Conservation (phyloP, 208 protist species). For the Acanthamoeba quina region DNA sequence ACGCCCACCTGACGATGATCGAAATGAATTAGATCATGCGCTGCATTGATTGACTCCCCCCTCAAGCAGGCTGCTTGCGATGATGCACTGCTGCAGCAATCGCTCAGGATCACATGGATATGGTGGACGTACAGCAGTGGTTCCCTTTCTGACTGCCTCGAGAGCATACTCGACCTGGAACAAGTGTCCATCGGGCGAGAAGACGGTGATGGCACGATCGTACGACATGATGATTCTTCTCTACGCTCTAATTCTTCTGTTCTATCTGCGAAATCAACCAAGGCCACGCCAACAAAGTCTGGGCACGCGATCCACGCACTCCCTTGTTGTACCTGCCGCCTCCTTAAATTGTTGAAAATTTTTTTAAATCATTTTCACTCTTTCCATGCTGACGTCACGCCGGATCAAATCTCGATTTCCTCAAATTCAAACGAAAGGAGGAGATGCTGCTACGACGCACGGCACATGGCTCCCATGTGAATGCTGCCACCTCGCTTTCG, state of each 20-base stretch:
- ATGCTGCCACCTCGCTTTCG: neutral
- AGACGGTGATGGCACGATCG: conserved; percentile 99
- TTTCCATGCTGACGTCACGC: neutral
- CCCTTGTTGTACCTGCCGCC: conserved; percentile 19
- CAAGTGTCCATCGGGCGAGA: conserved; percentile 99
- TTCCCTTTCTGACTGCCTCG: conserved; percentile 99
- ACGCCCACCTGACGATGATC: conserved; percentile 85
- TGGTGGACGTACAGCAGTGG: conserved; percentile 90
- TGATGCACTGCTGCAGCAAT: neutral
- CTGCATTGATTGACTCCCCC: neutral
- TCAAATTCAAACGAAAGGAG: neutral
- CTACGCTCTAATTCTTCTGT: neutral
- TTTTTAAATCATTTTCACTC: neutral
- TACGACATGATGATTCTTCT: conserved; percentile 87
- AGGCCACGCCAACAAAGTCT: neutral
- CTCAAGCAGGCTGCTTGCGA: neutral
- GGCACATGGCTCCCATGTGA: neutral
- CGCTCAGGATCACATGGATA: neutral
- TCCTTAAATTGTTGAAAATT: neutral
- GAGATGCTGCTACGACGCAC: neutral
- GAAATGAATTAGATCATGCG: neutral
- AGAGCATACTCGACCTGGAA: conserved; percentile 99
- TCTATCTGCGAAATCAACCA: no score
- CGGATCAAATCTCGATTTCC: neutral
- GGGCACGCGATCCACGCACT: conserved; percentile 7